Evolutionary conservation across 345 rosid genomes (phyloP), one percentile per base, ranked within the genome.

Genomic region (Hevea brasiliensis): DNA sequence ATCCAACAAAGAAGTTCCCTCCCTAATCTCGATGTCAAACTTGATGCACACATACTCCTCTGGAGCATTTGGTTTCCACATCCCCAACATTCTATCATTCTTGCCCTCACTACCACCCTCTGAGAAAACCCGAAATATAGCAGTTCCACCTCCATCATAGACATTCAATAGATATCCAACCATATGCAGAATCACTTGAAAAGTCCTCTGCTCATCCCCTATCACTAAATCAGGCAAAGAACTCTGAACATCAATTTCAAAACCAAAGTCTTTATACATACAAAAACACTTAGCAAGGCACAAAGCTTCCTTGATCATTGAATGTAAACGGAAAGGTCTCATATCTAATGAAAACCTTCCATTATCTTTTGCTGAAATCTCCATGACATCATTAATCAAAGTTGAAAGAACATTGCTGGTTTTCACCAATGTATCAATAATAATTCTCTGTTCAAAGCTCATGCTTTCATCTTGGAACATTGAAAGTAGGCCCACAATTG

Each of bases 171-270:
- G 82, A 78, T 87, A 84, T 20, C 99, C 99, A 79, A 89, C 87
- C 96, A 90, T 86, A 71, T 92, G 95, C 81, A 95, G 83, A 77
- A 95, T 89, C 80, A 95, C 93, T 84, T 95, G 99, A 78, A 89
- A 89, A 57, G 96, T 81, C 81, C 97, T 88, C 67, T 82, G 85
- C 62, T 92, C 97, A 53, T 95, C 98, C 44, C 99, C 99, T 58
- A 86, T 83, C 41, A 95, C 94, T 76, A 82, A 81, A 80, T 85
- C 87, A 40, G 94, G 99, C 80, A 89, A 81, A 65, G 92, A 82
- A 27, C 89, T 86, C 74, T 83, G 89, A 76, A 88, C 85, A 72
- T 85, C 92, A 68, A 88, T 75, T 84, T 76, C 85, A 70, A 92
- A 92, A 20, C 83, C 90, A 69, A 83, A 84, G 26, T 97, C 92